These are phyloP conservation scores for Daldinia sp. DNA, from an alignment of 2,329 filamentous ascomycete genomes.

Conservation along the genomic window DNA sequence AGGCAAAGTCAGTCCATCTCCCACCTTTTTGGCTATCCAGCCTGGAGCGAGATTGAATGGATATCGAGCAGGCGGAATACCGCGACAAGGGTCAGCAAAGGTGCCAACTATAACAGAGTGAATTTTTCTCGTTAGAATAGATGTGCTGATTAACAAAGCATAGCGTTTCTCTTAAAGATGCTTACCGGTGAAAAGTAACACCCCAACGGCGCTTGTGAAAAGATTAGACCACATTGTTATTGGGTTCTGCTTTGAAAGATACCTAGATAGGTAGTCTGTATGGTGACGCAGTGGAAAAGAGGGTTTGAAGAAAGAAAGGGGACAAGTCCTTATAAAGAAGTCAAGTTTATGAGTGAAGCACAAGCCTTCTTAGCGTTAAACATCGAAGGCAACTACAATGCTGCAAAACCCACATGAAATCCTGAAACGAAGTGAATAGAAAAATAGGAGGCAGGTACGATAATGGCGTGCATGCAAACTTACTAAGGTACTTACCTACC, in stretches of 20 bases:
- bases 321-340: background rate
- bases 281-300: background rate
- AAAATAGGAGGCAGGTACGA: background rate
- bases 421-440: background rate
- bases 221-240: background rate
- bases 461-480: background rate
- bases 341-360: background rate
- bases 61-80: slow-evolving; percentile 30
- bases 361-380: background rate
- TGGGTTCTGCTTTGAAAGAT: background rate
- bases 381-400: background rate
- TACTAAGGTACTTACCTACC: background rate
- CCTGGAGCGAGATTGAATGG: slow-evolving; percentile 42
- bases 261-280: background rate
- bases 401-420: background rate
- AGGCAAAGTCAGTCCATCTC: slow-evolving; percentile 42
- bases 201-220: background rate
- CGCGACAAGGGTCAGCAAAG: slow-evolving; percentile 38
- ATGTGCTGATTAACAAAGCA: background rate
- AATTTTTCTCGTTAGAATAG: background rate
- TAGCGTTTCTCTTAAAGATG: background rate
- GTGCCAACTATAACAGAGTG: slow-evolving; percentile 3
- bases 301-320: background rate
- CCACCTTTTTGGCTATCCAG: slow-evolving; percentile 47
- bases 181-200: background rate